A percentile compares a stretch with the other conserved stretches of the same genome.
phyloP scores from a whole-genome alignment of 257 asterid species.

The Penstemon eatonii region DNA sequence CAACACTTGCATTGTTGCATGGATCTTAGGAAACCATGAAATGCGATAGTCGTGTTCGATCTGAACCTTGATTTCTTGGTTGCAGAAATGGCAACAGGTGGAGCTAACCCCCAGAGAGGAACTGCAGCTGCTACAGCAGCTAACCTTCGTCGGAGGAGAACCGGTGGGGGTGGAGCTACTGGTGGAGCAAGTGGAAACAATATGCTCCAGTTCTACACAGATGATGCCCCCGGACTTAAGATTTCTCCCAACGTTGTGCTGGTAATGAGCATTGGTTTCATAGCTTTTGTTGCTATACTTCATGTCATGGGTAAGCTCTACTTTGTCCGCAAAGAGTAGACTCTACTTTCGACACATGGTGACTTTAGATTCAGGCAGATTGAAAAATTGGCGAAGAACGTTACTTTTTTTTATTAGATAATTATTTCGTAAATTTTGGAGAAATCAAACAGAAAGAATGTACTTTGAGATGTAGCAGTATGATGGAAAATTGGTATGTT shows the following conservation, averaged over 20 bases:
- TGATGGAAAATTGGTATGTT: conserved; percentile 1
- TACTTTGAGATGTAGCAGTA: background rate
- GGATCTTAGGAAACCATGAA: too few relatives aligned
- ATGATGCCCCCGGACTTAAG: conserved; percentile 71
- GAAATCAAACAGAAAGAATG: too few relatives aligned
- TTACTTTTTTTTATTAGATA: background rate
- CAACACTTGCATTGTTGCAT: background rate
- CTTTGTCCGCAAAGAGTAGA: conserved; percentile 57
- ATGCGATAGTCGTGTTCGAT: background rate
- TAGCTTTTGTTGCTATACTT: conserved; percentile 63
- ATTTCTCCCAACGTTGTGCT: conserved; percentile 69
- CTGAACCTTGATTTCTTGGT: conserved; percentile 14
- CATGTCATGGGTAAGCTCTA: conserved; percentile 70
- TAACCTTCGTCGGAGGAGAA: conserved; percentile 57
- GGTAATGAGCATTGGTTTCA: conserved; percentile 71
- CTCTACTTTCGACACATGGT: background rate
- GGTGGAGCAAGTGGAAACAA: conserved; percentile 61
- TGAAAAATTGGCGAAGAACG: background rate
- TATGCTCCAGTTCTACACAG: conserved; percentile 76
- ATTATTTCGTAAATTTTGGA: background rate
- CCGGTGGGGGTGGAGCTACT: conserved; percentile 50
- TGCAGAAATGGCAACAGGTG: conserved; percentile 65
- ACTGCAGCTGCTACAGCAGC: conserved; percentile 74
- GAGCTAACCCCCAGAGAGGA: conserved; percentile 67
- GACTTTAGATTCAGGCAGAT: background rate